Base-by-base conservation (phyloP, 2,329 filamentous ascomycete species). In the Colletotrichum neosansevieriae region DNA sequence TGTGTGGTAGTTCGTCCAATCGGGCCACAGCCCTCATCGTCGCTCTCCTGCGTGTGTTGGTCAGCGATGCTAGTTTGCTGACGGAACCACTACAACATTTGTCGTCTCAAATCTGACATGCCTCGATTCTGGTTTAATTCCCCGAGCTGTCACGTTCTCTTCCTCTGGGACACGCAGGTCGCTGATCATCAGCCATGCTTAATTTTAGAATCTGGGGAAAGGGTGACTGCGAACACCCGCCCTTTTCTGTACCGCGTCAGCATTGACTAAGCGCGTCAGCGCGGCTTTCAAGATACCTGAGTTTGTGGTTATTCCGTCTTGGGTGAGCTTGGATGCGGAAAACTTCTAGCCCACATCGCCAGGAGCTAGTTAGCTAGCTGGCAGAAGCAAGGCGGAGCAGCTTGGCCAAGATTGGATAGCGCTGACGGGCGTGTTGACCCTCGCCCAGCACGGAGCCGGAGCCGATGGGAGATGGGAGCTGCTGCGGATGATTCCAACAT, bases 181-280 rank as follows among this genome's bases (percentile, higher is more conserved):
- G 19, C 53, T 24, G 21, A 42, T 57, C 36, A 15, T 42, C 36
- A 42, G 53, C 47, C 42, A 29, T 6, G 13, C 63, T 59, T 61
- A 61, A 45, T 53, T 21, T 65, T 65, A 65, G 57, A 47, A 61
- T 44, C 47, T 45, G 63, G 63, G 57, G 63, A 65, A 24, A 42
- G n/a, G 50, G 24, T 2, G 11, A 24, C 49, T 34, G 49, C 15
- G 32, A 19, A 38, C 50, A 19, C 19, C 34, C n/a, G 4, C 17
- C 34, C 19, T 13, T 5, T 11, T 19, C 17, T 19, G 19, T 15
- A 11, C 1, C 11, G 38, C 56, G 19, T 24, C 38, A 49, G 57
- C 53, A 9, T 24, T 44, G n/a, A 42, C n/a, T 34, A 45, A 34
- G 21, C 42, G 21, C 21, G 42, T 44, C 57, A 59, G 42, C 57